phyloP scores from a whole-genome alignment of 2,329 filamentous ascomycete genomes.

The Ceratocystis destructans region DNA sequence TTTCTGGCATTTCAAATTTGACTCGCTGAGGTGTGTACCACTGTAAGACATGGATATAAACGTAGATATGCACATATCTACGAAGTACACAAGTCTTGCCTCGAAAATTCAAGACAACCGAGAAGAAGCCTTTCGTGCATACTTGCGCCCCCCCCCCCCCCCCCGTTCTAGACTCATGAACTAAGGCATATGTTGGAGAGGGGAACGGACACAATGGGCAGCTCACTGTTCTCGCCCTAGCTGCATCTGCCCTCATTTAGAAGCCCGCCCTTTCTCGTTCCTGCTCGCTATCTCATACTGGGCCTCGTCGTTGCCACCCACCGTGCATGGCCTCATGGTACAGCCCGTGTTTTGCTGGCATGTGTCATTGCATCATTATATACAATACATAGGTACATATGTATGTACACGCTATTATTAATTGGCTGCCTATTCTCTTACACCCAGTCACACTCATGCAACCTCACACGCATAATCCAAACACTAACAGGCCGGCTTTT shows the following conservation, averaged over 20 bases:
- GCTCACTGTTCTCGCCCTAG: not conserved
- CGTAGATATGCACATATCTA: too few relatives aligned
- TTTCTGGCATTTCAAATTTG: too few relatives aligned
- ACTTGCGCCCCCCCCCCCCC: not conserved
- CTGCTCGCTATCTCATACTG: not conserved
- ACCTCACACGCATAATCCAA: too few relatives aligned
- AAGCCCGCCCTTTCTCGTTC: not conserved
- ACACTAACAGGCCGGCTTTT: too few relatives aligned
- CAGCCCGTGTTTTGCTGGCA: not conserved
- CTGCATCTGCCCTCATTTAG: not conserved
- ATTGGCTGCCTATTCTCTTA: not conserved
- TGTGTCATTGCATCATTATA: conserved; percentile 4
- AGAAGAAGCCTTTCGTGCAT: too few relatives aligned
- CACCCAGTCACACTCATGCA: too few relatives aligned
- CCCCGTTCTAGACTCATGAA: not conserved
- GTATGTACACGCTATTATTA: not conserved
- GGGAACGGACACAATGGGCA: not conserved
- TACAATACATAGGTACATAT: not conserved
- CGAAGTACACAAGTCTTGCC: too few relatives aligned
- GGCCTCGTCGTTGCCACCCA: not conserved
- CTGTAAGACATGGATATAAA: too few relatives aligned
- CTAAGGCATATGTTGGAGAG: too few relatives aligned
- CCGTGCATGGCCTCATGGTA: not conserved
- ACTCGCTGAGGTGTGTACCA: too few relatives aligned
- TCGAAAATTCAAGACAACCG: too few relatives aligned